Base-by-base conservation (phyloP, 371 early-diverging fungal genomes). In the Syncephalastrum contaminatum region DNA sequence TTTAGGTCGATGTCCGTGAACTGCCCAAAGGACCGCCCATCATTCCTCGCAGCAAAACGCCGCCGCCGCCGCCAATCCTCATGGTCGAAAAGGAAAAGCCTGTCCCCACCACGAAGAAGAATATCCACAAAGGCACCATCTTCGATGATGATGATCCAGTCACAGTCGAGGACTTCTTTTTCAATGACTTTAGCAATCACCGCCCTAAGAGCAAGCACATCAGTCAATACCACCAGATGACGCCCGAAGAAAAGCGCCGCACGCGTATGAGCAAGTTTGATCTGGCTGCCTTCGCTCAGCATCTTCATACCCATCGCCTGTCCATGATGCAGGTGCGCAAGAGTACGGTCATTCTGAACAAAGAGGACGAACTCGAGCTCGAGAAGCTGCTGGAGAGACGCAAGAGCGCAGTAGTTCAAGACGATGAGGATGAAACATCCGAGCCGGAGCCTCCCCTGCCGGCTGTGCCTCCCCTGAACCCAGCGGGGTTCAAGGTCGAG, bases 291-390 rank as follows among this genome's bases (percentile, higher is more conserved):
- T 73, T 77, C 54, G 77, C 77, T 15, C 53, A 60, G 19, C 74
- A 77, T 48, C 57, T 77, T n/a, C 74, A 77, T 51, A 70, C 69
- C 24, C 59, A 77, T 50, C 67, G 77, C 1, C 47, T 73, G 19
- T 77, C 77, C 0, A 62, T 77, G 12, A 60, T 77, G 15, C 74
- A 73, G 49, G 57, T 65, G 19, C 70, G 70, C 20, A 54, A 73
- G 22, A 72, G 69, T 30, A 52, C 51, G 15, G 64, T 74, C 27
- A 46, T 64, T 6, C 54, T 72, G 56, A 72, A 74, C 10, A 67
- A 77, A 51, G 72, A 72, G n/a, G 78, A 77, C 48, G 78, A 77
- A 48, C 43, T 50, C 16, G 74, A 77, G 39, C 47, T 77, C 7
- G 62, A 67, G 6, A 61, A 54, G 10, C 43, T 77, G 13, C 30